Evolutionary conservation across 2,329 filamentous ascomycete genomes (phyloP).

Genomic region (Stenocarpella maydis): DNA sequence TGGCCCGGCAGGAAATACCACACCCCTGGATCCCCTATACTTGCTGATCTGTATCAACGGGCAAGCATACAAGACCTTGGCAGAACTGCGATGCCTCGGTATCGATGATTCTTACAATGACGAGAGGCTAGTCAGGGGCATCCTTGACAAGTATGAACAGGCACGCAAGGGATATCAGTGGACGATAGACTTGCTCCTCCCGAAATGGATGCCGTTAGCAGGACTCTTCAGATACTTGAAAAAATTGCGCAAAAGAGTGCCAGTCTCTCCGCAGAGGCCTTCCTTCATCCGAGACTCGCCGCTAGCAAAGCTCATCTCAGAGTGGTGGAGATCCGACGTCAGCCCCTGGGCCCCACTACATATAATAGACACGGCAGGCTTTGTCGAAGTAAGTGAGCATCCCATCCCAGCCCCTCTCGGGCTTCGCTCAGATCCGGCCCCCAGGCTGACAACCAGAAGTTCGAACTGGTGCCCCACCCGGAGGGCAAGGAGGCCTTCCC

Average conservation of each 20-base stretch:
- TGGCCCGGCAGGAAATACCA: too few relatives aligned
- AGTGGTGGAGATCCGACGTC: background rate
- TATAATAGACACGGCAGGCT: constrained; percentile 6
- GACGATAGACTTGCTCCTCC: background rate
- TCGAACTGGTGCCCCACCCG: background rate
- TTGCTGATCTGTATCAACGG: constrained; percentile 1
- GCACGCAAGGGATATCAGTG: background rate
- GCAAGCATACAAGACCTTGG: background rate
- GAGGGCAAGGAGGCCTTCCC: constrained; percentile 10
- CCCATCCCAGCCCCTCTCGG: background rate
- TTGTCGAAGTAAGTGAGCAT: background rate
- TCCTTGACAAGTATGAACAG: background rate
- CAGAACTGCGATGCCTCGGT: background rate
- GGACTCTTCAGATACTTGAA: background rate
- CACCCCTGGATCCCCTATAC: background rate
- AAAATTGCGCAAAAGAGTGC: background rate
- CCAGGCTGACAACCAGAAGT: background rate
- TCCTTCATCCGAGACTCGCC: background rate
- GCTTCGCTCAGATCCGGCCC: background rate
- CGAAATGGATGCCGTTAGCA: background rate
- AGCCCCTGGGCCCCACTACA: background rate
- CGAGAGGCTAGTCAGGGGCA: background rate
- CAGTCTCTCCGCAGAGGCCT: background rate
- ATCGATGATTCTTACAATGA: background rate
- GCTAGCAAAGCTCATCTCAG: background rate